Conservation (phyloP, 1,284 basidiomycete species). For the Neotropicomus parvogracilis region DNA sequence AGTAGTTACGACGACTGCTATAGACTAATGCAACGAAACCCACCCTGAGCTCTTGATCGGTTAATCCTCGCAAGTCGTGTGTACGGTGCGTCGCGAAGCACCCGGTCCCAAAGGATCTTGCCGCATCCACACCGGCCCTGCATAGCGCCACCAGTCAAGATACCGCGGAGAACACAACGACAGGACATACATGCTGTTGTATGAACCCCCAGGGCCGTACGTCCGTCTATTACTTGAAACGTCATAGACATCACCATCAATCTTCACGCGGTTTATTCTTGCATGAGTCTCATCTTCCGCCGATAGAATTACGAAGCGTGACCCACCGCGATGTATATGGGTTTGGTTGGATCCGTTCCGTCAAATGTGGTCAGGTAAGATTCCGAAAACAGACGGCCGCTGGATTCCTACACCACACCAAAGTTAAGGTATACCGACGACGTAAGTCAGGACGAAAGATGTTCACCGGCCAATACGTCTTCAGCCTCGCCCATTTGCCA, state of each 20-base stretch:
- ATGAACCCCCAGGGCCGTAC: constrained; percentile 90
- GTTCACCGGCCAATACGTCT: constrained; percentile 61
- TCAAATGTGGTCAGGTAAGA: constrained; percentile 67
- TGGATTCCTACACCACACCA: constrained; percentile 38
- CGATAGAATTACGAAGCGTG: constrained; percentile 8
- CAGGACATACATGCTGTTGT: constrained; percentile 70
- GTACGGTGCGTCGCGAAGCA: constrained; percentile 89
- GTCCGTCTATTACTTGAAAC: constrained; percentile 72
- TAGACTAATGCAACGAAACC: constrained; percentile 1
- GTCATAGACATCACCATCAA: constrained; percentile 92
- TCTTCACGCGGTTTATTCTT: constrained; percentile 41
- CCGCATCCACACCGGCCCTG: constrained; percentile 85
- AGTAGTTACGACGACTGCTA: background rate
- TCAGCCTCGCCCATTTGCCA: constrained; percentile 52
- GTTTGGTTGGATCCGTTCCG: constrained; percentile 64
- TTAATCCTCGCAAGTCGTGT: constrained; percentile 83
- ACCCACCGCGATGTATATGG: constrained; percentile 82
- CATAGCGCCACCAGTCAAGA: constrained; percentile 19
- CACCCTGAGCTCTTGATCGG: constrained; percentile 68
- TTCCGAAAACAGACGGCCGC: constrained; percentile 73
- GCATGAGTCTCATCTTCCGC: constrained; percentile 15
- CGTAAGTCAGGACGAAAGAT: background rate
- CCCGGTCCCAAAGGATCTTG: constrained; percentile 87
- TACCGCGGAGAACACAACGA: constrained; percentile 17
- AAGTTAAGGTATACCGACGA: constrained; percentile 8